Conservation (phyloP, 169 alveolate genomes). For the Sarcocystis neurona region DNA sequence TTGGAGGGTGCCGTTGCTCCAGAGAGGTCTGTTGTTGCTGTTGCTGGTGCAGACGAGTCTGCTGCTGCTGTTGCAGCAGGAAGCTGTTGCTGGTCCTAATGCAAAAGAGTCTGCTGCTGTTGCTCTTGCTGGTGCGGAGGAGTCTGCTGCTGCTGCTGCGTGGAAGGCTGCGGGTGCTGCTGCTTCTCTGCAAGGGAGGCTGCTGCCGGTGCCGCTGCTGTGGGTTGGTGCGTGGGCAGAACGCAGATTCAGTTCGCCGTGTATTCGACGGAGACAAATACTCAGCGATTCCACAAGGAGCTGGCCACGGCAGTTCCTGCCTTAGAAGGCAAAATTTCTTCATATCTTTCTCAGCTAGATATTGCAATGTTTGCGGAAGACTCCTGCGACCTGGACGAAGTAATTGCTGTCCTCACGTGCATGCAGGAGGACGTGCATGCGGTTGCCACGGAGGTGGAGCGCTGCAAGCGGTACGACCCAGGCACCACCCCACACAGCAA, state of each 20-base stretch:
- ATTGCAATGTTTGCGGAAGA: slow-evolving; percentile 1
- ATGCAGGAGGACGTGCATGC: slow-evolving; percentile 36
- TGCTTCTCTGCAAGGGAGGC: too few species aligned
- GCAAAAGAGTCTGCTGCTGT: too few species aligned
- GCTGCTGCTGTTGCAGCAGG: too few species aligned
- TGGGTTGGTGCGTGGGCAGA: not conserved
- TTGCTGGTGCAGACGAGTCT: too few species aligned
- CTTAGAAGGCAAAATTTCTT: not conserved
- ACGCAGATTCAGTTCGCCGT: slow-evolving; percentile 60
- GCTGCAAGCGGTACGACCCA: slow-evolving; percentile 26
- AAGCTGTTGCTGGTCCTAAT: too few species aligned
- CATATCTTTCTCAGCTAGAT: not conserved
- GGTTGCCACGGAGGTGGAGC: slow-evolving; percentile 29
- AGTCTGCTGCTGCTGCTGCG: too few species aligned
- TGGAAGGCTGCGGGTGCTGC: too few species aligned
- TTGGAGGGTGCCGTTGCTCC: too few species aligned
- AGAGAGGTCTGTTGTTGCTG: too few species aligned
- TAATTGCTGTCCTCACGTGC: not conserved
- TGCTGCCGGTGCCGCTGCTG: not conserved
- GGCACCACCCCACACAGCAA: too few species aligned
- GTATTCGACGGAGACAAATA: slow-evolving; percentile 40
- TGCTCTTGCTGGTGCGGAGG: too few species aligned
- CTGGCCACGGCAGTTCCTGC: slow-evolving; percentile 24
- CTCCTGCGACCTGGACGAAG: not conserved
- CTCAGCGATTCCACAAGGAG: slow-evolving; percentile 50